Evolutionary conservation across 805 yeast genomes (phyloP), one percentile per base, ranked within the genome.

Genomic region (Lachancea waltii): DNA sequence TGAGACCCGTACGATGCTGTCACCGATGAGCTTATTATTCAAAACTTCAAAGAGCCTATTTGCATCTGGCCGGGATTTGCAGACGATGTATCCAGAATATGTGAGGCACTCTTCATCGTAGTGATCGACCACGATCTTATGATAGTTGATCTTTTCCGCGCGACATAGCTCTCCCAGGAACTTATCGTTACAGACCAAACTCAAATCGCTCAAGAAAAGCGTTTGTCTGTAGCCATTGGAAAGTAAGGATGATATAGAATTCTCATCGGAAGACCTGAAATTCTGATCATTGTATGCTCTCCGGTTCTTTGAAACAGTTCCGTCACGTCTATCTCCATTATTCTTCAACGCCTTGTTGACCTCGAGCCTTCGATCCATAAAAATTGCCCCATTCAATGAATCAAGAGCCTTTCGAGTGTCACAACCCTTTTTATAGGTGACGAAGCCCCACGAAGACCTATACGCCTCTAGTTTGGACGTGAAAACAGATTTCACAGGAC

Each of bases 351-450:
- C 60, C 27, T 46, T 53, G 7, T 46, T 44, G 14, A 59, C 57
- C 21, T 40, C 40, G 2, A 60, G 41, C 11, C 41, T 49, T 33
- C 49, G 55, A 3, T 52, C 60, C 31, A 52, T 54, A 30, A 59
- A 60, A 2, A 33, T 21, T 7, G 52, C 43, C 11, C 54, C 53
- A 40, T 68, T 56, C 26, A 60, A 48, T 13, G 44, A 40, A 16
- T 56, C 46, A 14, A 72, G 64, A 9, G 72, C 67, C 4, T 48
- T 43, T 18, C 49, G 46, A 1, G 71, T 67, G 32, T 59, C 65
- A 7, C 49, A 41, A 18, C 59, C 56, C 22, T 55, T 57, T 41
- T 64, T 66, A 48, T 63, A 71, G 13, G 69, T 68, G 2, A 70
- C 59, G 44, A 68, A 69, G 5, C 69, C 69, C 63, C 64, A 60